Percentiles rank a stretch among this genome's conserved stretches.
phyloP scores from a whole-genome alignment of 805 yeast species.

The Yarrowia bubula region DNA sequence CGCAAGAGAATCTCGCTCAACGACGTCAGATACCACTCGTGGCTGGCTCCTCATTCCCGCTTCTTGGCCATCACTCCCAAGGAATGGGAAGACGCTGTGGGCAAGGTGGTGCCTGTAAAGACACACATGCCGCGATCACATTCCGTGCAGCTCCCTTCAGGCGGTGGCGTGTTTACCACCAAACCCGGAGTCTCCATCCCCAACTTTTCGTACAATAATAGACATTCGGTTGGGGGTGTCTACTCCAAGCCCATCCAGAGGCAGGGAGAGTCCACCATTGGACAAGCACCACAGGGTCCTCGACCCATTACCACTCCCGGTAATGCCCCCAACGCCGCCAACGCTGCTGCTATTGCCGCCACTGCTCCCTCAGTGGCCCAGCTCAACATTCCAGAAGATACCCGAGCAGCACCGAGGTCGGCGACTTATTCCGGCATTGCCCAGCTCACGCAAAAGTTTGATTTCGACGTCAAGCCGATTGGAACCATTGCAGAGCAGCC shows the following conservation, averaged over 20 bases:
- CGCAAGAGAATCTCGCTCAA: slow-evolving; percentile 64
- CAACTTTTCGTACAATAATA: slow-evolving; percentile 24
- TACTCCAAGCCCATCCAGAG: slow-evolving; percentile 21
- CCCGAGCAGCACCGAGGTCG: slow-evolving; percentile 1
- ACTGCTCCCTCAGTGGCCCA: neutral
- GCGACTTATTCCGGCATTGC: slow-evolving; percentile 15
- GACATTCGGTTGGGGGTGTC: slow-evolving; percentile 7
- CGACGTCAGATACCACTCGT: slow-evolving; percentile 75
- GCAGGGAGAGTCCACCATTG: slow-evolving; percentile 9
- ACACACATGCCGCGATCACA: slow-evolving; percentile 32
- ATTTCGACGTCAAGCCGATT: slow-evolving; percentile 9
- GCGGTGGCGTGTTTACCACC: neutral
- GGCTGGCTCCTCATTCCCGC: slow-evolving; percentile 83
- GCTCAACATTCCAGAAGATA: slow-evolving; percentile 18
- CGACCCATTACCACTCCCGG: neutral
- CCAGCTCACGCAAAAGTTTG: slow-evolving; percentile 7
- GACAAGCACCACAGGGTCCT: neutral
- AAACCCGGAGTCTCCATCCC: slow-evolving; percentile 1
- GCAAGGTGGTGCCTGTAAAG: slow-evolving; percentile 9
- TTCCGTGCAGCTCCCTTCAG: slow-evolving; percentile 32
- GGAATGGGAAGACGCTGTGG: slow-evolving; percentile 72
- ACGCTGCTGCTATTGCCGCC: neutral
- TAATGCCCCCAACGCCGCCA: neutral
- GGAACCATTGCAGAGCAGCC: slow-evolving; percentile 25
- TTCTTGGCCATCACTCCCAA: slow-evolving; percentile 80